Evolutionary conservation across 768 basidiomycete genomes (phyloP), one percentile per base, ranked within the genome.

Genomic region (Kwoniella europaea): DNA sequence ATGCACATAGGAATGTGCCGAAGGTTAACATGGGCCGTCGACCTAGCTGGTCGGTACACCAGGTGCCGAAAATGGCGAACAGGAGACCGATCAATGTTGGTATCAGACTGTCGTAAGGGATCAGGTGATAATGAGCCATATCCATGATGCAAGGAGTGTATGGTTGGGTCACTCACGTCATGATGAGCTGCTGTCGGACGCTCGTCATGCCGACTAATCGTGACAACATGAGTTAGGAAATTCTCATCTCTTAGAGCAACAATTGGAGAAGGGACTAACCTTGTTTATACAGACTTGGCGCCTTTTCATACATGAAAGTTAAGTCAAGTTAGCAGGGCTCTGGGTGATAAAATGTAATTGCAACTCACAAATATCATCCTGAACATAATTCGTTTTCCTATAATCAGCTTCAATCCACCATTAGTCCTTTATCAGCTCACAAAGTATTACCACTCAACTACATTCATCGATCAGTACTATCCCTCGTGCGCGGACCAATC

Each of bases 201-300:
- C 68, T 72, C 18, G 53, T 63, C 44, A 76, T 71, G 2, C 77
- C 77, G 52, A 78, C 77, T 78, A 41, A 29, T 35, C 15, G 29
- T 35, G 13, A 44, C 15, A 20, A 10, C 18, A 41, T 24, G 12
- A 27, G 2, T 12, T 59, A 22, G 46, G 57, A 27, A 6, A 41
- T 24, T 43, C 7, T n/a, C 18, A 3, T 24, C 18, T 27, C 3
- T 12, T 10, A 18, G 10, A 56, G 22, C 13, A 67, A 4, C 3
- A 29, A 50, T 24, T 20, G 43, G 13, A 22, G 22, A 10, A 41
- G 20, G 9, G 10, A 46, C 74, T 69, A 20, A 75, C 74, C 74
- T 69, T 75, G 71, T 13, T 60, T 52, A 55, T 69, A 75, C 35
- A 75, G 59, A 7, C 57, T 61, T 10, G 74, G 74, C 9, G 71